Base-by-base conservation (phyloP, 2,329 filamentous ascomycete species). In the Biscogniauxia mediterranea region DNA sequence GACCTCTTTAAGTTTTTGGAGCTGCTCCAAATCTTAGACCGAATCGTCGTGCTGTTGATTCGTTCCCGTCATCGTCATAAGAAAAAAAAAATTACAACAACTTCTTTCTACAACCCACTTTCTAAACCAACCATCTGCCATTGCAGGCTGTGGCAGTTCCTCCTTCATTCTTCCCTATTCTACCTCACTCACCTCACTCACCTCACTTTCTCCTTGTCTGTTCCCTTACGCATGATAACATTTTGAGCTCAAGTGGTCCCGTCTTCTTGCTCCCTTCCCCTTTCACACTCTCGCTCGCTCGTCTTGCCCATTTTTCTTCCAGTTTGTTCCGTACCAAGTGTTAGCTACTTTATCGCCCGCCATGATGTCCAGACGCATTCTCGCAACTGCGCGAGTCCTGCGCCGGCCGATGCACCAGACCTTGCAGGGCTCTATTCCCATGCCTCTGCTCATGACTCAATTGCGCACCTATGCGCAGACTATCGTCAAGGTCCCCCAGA, bases 401-500 rank as follows among this genome's bases (percentile, higher is more conserved):
- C 72, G 72, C 69, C 75, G 70, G 61, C 69, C 72, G 4, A 59
- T 75, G 65, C 70, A 75, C 66, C 76, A 78, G 73, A 77, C 80
- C 38, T 73, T 81, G 66, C 79, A 79, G 64, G 76, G 73, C 59
- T 72, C 75, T 11, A 57, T 71, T 15, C 75, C 80, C 71, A 78
- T 85, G 56, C 81, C 83, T 9, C 66, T 79, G 38, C 79, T 85
- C 73, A 80, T 85, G 74, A 75, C 79, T 72, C 85, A 87, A 71
- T 80, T 85, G 57, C 84, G 86, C 68, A 82, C 71, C 67, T 89
- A 89, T 73, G 93, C 93, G 75, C 92, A 96, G 74, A 89, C 86
- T 69, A 80, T 94, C 66, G 88, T 99, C 77, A 94, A 98, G 80
- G 95, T 98, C 68, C 95, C 95, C 38, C 87, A 95, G 75, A 98